Evolutionary conservation across 73 alveolate species (phyloP), one percentile per base, ranked within the genome.

Genomic region (Blepharisma japonicum): DNA sequence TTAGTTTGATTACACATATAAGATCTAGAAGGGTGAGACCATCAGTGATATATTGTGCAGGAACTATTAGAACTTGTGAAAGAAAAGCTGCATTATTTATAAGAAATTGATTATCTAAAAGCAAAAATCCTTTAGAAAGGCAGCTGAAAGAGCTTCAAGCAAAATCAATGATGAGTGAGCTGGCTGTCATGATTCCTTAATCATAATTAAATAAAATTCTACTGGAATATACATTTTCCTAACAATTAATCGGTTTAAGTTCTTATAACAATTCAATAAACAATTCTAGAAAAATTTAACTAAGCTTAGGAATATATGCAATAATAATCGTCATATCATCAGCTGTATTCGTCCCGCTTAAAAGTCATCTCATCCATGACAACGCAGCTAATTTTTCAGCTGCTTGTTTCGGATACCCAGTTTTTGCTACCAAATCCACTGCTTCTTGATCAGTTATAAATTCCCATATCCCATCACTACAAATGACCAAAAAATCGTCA

Each of bases 381-480:
- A 32, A 32, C 3, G 42, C 42, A 53, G 23, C 68, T 53, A 53
- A 53, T 20, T n/a, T 20, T 53, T 53, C 68, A 53, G 32, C 18
- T 53, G 68, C 68, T 3, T 53, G 23, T 3, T 53, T 14, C 68
- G 23, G 68, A 14, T 53, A 20, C 68, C 68, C 68, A 53, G 5
- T 53, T 53, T 53, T 20, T 53, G 18, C 18, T 53, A 86, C 84
- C 21, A 86, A 71, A 25, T 74, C 61, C 6, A 83, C 86, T 38
- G 87, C 88, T 77, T 90, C 97, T 8, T 88, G 93, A 77, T 90
- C 81, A 76, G 79, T 87, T 56, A 90, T 77, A 56, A 82, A 86
- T 55, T 90, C 97, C 94, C 97, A 90, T 47, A 90, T 86, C 38
- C 97, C 97, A 84, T 90, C 97, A 77, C 90, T 81, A 1, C 94